Base-by-base conservation (phyloP, 2,329 filamentous ascomycete genomes). In the Xylaria polymorpha region DNA sequence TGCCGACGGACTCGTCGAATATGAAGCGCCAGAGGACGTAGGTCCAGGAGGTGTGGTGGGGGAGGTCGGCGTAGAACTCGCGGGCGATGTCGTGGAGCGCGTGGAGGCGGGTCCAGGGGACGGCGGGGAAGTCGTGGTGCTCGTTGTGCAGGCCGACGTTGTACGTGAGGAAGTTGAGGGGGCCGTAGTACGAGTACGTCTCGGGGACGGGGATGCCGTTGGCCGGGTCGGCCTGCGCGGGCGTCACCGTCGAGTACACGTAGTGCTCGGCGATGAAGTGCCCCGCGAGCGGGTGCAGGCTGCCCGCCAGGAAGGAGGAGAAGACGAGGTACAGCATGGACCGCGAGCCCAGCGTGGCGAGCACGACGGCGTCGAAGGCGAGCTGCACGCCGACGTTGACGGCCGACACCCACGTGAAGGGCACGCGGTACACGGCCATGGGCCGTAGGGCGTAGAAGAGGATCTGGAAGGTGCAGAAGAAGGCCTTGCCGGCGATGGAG, bases 211-310 rank as follows among this genome's bases (percentile, higher is more conserved):
- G 86, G 50, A 92, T 83, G 48, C 83, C 81, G 74, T 90, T 91
- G 29, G 85, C 82, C 1, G 90, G 87, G 72, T 90, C 81, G 61
- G 79, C 81, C 67, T 88, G 86, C 10, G 84, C 82, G 20, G 86
- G 84, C 15, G 84, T 84, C 74, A 88, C 83, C 61, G 88, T 89
- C 75, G 90, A 85, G 78, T 94, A 94, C 73, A 95, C 92, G 82
- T 95, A 95, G 82, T 99, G 96, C 84, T 99, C 96, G 67, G 96
- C 94, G 81, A 99, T 99, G 85, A 99, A 99, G 83, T 99, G 96
- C 53, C 94, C 96, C 0, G 96, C 96, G 68, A 95, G 93, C 3
- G 96, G 96, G 83, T 99, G 96, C 39, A 99, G 87, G 56, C 92
- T 95, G 43, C 96, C 96, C 1, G 96, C 96, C 2, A 99, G 87